Evolutionary conservation across 225 moss, liverwort and hornwort genomes (phyloP).

Genomic region (Asterella californica): DNA sequence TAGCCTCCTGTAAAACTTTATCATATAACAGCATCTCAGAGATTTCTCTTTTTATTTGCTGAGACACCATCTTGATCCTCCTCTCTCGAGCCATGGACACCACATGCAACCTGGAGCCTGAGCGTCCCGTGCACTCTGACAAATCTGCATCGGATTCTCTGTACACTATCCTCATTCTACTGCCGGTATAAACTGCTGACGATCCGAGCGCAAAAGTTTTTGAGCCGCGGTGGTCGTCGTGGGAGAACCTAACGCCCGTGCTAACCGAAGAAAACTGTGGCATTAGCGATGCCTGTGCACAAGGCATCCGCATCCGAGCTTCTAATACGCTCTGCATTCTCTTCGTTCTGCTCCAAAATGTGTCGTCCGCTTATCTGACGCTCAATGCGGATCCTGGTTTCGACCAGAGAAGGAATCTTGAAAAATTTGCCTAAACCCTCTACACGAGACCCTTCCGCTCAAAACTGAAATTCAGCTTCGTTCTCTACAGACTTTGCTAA

Average conservation of each 20-base stretch:
- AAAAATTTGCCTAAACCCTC: not conserved
- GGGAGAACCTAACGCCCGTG: not conserved
- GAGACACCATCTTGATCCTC: conserved; percentile 96
- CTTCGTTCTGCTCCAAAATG: not conserved
- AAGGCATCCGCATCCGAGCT: conserved; percentile 30
- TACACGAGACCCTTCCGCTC: too few species aligned
- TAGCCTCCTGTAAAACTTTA: conserved; percentile 73
- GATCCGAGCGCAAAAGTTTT: not conserved
- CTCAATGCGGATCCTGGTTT: not conserved
- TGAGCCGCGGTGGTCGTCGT: not conserved
- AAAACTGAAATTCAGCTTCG: too few species aligned
- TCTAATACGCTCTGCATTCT: conserved; percentile 28
- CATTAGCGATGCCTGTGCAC: conserved; percentile 25
- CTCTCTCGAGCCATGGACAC: conserved; percentile 89
- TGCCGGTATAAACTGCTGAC: conserved; percentile 15
- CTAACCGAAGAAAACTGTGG: not conserved
- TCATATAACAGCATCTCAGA: conserved; percentile 92
- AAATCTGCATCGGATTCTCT: conserved; percentile 14
- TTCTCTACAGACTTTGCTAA: too few species aligned
- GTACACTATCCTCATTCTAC: not conserved
- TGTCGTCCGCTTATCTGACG: not conserved
- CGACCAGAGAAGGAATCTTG: too few species aligned
- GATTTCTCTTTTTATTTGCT: conserved; percentile 90
- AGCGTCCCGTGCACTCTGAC: not conserved
- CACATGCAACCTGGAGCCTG: conserved; percentile 32